Percentiles rank a stretch among this genome's conserved stretches.
Evolutionary conservation across 2,329 filamentous ascomycete species (phyloP).

Genomic region (Coniochaeta sp.): DNA sequence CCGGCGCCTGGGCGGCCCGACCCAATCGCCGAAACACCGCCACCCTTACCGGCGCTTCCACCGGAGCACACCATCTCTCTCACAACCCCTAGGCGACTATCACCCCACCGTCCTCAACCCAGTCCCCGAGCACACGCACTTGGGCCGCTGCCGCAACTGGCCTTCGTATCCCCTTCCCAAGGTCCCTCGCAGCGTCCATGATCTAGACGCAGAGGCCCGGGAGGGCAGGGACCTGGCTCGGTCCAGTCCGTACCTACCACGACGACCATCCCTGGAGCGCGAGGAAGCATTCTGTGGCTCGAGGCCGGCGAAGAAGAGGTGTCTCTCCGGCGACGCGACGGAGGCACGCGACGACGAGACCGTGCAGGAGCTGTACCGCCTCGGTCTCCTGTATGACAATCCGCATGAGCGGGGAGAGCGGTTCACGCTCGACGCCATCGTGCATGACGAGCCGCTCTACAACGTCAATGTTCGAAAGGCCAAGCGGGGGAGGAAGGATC

Average conservation of each 20-base stretch:
- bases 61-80: neutral
- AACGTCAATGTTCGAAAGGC: conserved; percentile 23
- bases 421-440: conserved; percentile 32
- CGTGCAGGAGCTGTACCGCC: conserved; percentile 32
- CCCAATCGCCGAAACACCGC: neutral
- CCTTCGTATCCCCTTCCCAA: neutral
- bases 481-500: conserved; percentile 20
- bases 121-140: neutral
- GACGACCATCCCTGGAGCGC: conserved; percentile 33
- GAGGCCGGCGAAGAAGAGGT: conserved; percentile 23
- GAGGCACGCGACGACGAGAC: conserved; percentile 17
- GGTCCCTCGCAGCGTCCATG: neutral
- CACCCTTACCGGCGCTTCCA: neutral
- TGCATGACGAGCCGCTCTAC: conserved; percentile 28
- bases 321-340: conserved; percentile 6
- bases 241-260: conserved; percentile 22
- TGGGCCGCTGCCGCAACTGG: neutral
- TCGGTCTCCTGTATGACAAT: conserved; percentile 38
- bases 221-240: conserved; percentile 24
- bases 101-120: neutral
- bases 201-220: neutral
- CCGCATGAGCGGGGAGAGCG: conserved; percentile 24
- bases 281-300: conserved; percentile 39
- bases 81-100: neutral
- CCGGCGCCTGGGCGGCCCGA: neutral